Percentiles rank a stretch among this genome's conserved stretches.
Conservation (phyloP, 2,329 filamentous ascomycete genomes). For the Claviceps digitariae region DNA sequence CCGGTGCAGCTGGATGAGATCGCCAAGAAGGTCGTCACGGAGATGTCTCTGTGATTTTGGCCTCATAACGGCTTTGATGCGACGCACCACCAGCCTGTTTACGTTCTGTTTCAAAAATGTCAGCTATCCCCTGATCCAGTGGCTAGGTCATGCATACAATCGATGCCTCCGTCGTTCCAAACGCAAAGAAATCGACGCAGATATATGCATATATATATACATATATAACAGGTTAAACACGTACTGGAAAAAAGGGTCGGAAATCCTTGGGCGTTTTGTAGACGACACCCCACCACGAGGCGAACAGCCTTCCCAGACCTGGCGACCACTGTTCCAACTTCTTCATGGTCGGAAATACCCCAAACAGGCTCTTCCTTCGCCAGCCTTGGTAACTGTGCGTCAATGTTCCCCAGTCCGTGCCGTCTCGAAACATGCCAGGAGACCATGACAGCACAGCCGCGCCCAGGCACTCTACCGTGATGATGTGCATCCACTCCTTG, state of each 20-base stretch:
- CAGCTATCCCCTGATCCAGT: too few relatives aligned
- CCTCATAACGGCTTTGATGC: constrained; percentile 18
- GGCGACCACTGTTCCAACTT: constrained; percentile 26
- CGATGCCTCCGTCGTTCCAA: too few relatives aligned
- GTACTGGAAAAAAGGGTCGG: constrained; percentile 35
- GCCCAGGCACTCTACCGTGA: constrained; percentile 37
- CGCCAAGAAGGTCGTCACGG: constrained; percentile 28
- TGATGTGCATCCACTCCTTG: constrained; percentile 43
- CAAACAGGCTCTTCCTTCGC: constrained; percentile 39
- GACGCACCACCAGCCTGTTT: constrained; percentile 17
- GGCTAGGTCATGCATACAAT: too few relatives aligned
- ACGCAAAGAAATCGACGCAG: too few relatives aligned
- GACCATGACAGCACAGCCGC: constrained; percentile 39
- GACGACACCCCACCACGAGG: constrained; percentile 29
- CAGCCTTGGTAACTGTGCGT: constrained; percentile 34
- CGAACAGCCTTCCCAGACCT: constrained; percentile 24
- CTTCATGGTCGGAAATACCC: constrained; percentile 30
- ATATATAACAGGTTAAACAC: constrained; percentile 10
- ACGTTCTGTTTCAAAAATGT: constrained; percentile 17
- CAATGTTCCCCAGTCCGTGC: constrained; percentile 33
- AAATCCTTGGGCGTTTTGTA: constrained; percentile 31
- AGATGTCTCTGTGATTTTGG: constrained; percentile 17
- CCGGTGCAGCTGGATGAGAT: constrained; percentile 32
- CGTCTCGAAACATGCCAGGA: constrained; percentile 29
- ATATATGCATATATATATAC: too few relatives aligned